Evolutionary conservation across 495 filamentous ascomycete genomes (phyloP).

Genomic region (Penicillium taxi): DNA sequence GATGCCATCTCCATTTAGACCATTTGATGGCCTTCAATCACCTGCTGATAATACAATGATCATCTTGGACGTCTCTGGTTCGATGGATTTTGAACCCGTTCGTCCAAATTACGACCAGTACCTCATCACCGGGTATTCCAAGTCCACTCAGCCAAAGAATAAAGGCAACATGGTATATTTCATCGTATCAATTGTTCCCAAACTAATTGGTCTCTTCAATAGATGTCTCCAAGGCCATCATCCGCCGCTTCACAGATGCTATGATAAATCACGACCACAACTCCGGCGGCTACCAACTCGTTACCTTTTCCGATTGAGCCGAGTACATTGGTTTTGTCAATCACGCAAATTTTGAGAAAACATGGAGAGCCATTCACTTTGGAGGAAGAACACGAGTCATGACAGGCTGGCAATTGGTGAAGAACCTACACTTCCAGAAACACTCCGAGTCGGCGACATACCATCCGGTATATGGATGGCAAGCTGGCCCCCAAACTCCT

Average conservation of each 20-base stretch:
- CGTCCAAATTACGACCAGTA: conserved; percentile 36
- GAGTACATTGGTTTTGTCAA: conserved; percentile 32
- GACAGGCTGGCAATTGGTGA: conserved; percentile 43
- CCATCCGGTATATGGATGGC: conserved; percentile 43
- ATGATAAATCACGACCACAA: conserved; percentile 38
- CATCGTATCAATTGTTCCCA: neutral
- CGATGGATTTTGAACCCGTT: conserved; percentile 38
- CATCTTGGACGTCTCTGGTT: conserved; percentile 38
- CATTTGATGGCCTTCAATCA: conserved; percentile 26
- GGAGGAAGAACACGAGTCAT: conserved; percentile 38
- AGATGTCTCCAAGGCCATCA: conserved; percentile 38
- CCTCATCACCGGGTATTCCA: conserved; percentile 31
- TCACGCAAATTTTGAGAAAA: conserved; percentile 27
- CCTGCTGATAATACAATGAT: conserved; percentile 41
- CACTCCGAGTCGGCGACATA: conserved; percentile 37
- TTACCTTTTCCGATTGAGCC: conserved; percentile 32
- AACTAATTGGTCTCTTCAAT: neutral
- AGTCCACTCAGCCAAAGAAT: conserved; percentile 37
- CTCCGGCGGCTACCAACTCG: conserved; percentile 32
- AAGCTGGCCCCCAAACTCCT: conserved; percentile 39
- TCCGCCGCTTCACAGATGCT: conserved; percentile 38
- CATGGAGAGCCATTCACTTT: conserved; percentile 30
- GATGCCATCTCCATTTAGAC: conserved; percentile 28
- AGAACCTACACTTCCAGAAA: conserved; percentile 41
- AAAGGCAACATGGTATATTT: conserved; percentile 28